These are phyloP conservation scores for Amanita rubescens DNA, from an alignment of 768 basidiomycete genomes.

Conservation along the genomic window DNA sequence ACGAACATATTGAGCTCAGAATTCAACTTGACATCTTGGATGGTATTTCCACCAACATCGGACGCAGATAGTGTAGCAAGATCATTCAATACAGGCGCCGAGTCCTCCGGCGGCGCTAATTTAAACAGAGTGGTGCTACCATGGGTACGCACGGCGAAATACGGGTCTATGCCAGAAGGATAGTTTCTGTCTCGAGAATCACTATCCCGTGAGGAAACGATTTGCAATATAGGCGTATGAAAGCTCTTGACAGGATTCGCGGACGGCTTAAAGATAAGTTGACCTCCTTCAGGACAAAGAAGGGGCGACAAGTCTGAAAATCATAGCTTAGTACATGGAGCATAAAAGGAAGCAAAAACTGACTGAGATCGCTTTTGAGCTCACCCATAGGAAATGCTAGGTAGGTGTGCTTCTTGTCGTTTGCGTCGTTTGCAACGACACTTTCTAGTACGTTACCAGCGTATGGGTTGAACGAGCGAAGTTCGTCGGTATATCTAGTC, in stretches of 20 bases:
- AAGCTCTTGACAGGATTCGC: slow-evolving; percentile 39
- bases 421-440: slow-evolving; percentile 21
- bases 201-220: slow-evolving; percentile 29
- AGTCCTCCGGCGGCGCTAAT: background rate
- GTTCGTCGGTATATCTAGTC: slow-evolving; percentile 23
- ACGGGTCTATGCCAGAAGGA: slow-evolving; percentile 11
- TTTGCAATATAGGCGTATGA: slow-evolving; percentile 63
- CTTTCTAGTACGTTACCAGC: slow-evolving; percentile 46
- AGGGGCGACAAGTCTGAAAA: slow-evolving; percentile 44
- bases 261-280: slow-evolving; percentile 31
- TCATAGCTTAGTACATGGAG: background rate
- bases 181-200: background rate
- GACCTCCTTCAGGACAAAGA: slow-evolving; percentile 17
- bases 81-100: slow-evolving; percentile 17
- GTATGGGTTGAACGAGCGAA: slow-evolving; percentile 48
- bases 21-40: slow-evolving; percentile 42
- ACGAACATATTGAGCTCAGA: slow-evolving; percentile 28
- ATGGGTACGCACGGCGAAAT: slow-evolving; percentile 21
- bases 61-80: slow-evolving; percentile 31
- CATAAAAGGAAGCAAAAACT: slow-evolving; percentile 15
- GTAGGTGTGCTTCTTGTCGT: slow-evolving; percentile 20
- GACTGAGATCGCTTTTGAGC: slow-evolving; percentile 52
- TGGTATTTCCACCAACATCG: slow-evolving; percentile 31
- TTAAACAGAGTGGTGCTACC: slow-evolving; percentile 14
- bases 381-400: slow-evolving; percentile 63